phyloP scores from a whole-genome alignment of 2,329 filamentous ascomycete species.

The Hirsutella rhossiliensis region DNA sequence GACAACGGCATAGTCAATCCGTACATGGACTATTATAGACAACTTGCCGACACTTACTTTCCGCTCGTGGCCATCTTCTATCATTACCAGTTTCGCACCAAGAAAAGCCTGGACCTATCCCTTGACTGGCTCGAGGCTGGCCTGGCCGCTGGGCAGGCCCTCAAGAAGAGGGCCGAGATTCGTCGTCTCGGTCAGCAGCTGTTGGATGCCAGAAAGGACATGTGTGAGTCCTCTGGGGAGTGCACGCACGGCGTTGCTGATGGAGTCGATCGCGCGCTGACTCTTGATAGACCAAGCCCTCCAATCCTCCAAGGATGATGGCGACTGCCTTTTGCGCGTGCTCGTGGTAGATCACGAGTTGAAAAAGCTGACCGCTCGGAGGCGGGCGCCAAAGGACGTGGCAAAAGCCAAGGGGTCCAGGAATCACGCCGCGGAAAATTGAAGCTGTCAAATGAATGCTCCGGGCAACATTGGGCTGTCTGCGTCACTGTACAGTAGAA shows the following conservation, averaged over 20 bases:
- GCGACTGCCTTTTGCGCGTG: slow-evolving; percentile 19
- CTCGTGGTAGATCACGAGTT: slow-evolving; percentile 26
- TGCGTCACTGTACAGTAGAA: too few species aligned
- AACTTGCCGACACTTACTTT: slow-evolving; percentile 21
- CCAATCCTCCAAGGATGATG: slow-evolving; percentile 17
- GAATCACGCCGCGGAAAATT: slow-evolving; percentile 9
- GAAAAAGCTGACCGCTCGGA: slow-evolving; percentile 25
- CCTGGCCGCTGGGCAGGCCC: slow-evolving; percentile 10
- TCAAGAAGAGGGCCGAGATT: slow-evolving; percentile 12
- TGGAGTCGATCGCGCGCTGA: too few species aligned
- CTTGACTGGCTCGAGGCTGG: slow-evolving; percentile 24
- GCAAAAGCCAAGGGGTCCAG: slow-evolving; percentile 12
- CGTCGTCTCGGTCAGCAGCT: slow-evolving; percentile 17
- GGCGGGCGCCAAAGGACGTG: slow-evolving; percentile 13
- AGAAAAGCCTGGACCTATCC: slow-evolving; percentile 26
- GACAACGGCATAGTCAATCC: slow-evolving; percentile 6
- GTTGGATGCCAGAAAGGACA: slow-evolving; percentile 19
- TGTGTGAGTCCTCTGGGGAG: slow-evolving; percentile 17
- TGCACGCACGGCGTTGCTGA: too few species aligned
- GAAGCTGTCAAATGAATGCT: slow-evolving; percentile 12
- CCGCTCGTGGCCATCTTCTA: slow-evolving; percentile 26
- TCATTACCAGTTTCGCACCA: slow-evolving; percentile 27
- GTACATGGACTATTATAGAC: slow-evolving; percentile 11
- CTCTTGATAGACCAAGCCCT: slow-evolving; percentile 16
- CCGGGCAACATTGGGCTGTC: background rate